Percentiles rank a stretch among this genome's conserved stretches.
phyloP scores from a whole-genome alignment of 495 filamentous ascomycete genomes.

The Podospora pseudoanserina region DNA sequence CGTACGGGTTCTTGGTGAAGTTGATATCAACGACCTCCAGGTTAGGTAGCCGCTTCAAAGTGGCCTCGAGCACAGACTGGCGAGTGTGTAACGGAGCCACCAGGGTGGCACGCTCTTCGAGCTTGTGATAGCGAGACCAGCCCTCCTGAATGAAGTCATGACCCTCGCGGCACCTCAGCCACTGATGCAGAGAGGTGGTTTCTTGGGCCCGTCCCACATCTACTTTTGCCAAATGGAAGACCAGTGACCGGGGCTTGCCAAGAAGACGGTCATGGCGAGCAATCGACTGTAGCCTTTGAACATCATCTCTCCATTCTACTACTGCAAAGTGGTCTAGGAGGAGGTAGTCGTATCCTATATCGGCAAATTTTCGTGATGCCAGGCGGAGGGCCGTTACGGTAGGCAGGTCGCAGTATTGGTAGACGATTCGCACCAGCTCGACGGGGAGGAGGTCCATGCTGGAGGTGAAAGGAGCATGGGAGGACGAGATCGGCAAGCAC shows the following conservation, averaged over 20 bases:
- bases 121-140: conserved; percentile 38
- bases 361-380: conserved; percentile 35
- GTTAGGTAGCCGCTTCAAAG: conserved; percentile 43
- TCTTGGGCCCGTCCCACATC: conserved; percentile 44
- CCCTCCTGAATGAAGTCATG: conserved; percentile 37
- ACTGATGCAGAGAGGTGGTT: conserved; percentile 41
- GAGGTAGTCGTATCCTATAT: conserved; percentile 46
- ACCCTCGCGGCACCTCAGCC: conserved; percentile 38
- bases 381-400: conserved; percentile 42
- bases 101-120: conserved; percentile 32
- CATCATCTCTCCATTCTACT: conserved; percentile 46
- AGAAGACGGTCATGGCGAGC: conserved; percentile 43
- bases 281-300: conserved; percentile 42
- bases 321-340: conserved; percentile 40
- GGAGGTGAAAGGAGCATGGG: not conserved
- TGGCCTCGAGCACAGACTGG: conserved; percentile 38
- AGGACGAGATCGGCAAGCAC: not conserved
- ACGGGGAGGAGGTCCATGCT: conserved; percentile 42
- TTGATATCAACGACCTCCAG: conserved; percentile 42
- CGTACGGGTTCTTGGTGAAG: conserved; percentile 41
- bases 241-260: conserved; percentile 38
- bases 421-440: conserved; percentile 48
- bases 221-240: conserved; percentile 44
- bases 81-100: conserved; percentile 41
- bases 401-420: conserved; percentile 39